Conservation (phyloP, 306 rosid species). For the Herpetospermum pedunculosum region DNA sequence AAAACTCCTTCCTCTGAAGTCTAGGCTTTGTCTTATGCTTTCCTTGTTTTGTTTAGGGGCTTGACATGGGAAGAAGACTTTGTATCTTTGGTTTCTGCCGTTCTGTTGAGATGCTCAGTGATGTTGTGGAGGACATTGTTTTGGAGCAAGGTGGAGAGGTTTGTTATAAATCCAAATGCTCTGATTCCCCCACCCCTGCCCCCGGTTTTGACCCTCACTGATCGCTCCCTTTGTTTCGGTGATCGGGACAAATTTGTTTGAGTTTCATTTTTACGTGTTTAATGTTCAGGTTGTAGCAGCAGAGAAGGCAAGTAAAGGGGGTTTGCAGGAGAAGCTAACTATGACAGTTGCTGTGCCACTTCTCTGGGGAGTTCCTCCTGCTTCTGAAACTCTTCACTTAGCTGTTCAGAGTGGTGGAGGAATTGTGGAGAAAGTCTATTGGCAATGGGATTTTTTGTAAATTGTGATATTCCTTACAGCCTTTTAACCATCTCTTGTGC, state of each 20-base stretch:
- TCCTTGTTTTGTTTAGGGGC: conserved; percentile 47
- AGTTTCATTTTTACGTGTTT: not conserved
- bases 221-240: not conserved
- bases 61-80: conserved; percentile 79
- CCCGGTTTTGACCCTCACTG: not conserved
- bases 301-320: conserved; percentile 78
- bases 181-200: not conserved
- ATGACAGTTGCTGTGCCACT: conserved; percentile 98
- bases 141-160: conserved; percentile 98
- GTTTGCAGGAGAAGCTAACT: conserved; percentile 82
- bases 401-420: conserved; percentile 99
- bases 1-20: not conserved
- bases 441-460: conserved; percentile 96
- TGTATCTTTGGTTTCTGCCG: conserved; percentile 94
- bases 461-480: conserved; percentile 10
- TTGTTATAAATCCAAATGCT: conserved; percentile 13
- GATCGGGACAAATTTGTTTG: not conserved
- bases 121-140: conserved; percentile 91
- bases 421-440: conserved; percentile 84
- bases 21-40: conserved; percentile 6
- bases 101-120: conserved; percentile 93
- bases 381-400: conserved; percentile 83
- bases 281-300: conserved; percentile 64
- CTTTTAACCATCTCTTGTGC: conserved; percentile 62
- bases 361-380: conserved; percentile 98